Evolutionary conservation across 225 moss, liverwort and hornwort species (phyloP), one percentile per base, ranked within the genome.

Genomic region (Marchantia paleacea): DNA sequence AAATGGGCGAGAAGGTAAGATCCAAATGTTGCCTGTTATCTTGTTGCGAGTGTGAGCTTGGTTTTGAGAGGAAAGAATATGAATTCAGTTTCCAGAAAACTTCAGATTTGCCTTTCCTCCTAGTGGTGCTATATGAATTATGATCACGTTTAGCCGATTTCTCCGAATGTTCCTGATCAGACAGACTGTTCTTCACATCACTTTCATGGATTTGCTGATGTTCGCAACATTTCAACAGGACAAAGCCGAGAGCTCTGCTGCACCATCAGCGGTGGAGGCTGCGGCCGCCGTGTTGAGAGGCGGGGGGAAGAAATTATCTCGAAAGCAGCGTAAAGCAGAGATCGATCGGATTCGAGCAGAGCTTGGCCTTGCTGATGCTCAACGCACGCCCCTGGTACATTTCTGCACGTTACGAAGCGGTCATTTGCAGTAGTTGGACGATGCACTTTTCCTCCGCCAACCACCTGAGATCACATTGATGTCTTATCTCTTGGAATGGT

Each of bases 341-440:
- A 94, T 94, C 60, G 83, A 88, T 69, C 89, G 86, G 84, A 83
- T 94, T 76, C 91, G 93, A 79, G 89, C 92, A 73, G 92, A 94
- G 82, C 92, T 94, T 78, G 92, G 92, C 71, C 84, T 94, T 82
- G 93, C 93, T 81, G 92, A 94, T 84, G 89, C 92, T 80, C 89
- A 88, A 79, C 88, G 92, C 80, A 94, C 93, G 70, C 93, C 93
- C 79, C 78, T 85, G 69, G 93, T 94, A 89, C 55, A 82, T 83
- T 58, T n/a, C 55, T 75, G 31, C n/a, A 10, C 19, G 1, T 57
- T 5, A 12, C 57, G 57, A 57, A 57, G 39, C 39, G 2, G 5
- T 39, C 2, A 2, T 5, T 39, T 39, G 5, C 5, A 39, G 2
- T 39, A 39, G 5, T 2, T 5, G 39, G 39, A 39, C 39, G 39